phyloP scores from a whole-genome alignment of 352 stramenopile genomes.

The Phytophthora cactorum region DNA sequence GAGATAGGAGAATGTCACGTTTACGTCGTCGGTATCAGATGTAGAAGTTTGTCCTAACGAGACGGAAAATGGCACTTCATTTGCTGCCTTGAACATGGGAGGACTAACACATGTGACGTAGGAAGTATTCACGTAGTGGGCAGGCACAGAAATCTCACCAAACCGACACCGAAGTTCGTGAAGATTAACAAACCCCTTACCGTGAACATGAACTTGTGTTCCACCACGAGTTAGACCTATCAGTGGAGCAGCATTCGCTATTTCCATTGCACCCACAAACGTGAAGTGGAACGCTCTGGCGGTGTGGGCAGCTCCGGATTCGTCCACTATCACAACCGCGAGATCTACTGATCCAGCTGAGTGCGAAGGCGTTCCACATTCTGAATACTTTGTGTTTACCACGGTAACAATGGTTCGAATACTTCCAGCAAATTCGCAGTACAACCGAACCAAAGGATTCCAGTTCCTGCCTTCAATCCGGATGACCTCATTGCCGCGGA shows the following conservation, averaged over 20 bases:
- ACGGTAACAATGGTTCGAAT: constrained; percentile 3
- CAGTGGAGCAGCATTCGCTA: constrained; percentile 25
- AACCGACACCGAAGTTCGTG: constrained; percentile 45
- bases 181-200: constrained; percentile 48
- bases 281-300: constrained; percentile 41
- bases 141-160: constrained; percentile 24
- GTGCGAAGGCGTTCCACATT: constrained; percentile 42
- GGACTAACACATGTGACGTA: constrained; percentile 38
- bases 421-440: constrained; percentile 41
- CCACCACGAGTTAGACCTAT: constrained; percentile 40
- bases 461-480: constrained; percentile 34
- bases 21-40: not conserved
- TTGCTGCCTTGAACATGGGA: constrained; percentile 28
- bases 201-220: constrained; percentile 28
- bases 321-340: constrained; percentile 20
- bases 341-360: constrained; percentile 26
- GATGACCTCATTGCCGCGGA: constrained; percentile 38
- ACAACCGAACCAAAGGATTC: constrained; percentile 13
- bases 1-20: constrained; percentile 40
- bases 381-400: constrained; percentile 12
- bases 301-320: not conserved
- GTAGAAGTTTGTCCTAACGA: constrained; percentile 33
- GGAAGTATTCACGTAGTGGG: constrained; percentile 38
- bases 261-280: constrained; percentile 44
- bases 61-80: constrained; percentile 26